Base-by-base conservation (phyloP, 2,329 filamentous ascomycete genomes). In the Neurospora sp. region DNA sequence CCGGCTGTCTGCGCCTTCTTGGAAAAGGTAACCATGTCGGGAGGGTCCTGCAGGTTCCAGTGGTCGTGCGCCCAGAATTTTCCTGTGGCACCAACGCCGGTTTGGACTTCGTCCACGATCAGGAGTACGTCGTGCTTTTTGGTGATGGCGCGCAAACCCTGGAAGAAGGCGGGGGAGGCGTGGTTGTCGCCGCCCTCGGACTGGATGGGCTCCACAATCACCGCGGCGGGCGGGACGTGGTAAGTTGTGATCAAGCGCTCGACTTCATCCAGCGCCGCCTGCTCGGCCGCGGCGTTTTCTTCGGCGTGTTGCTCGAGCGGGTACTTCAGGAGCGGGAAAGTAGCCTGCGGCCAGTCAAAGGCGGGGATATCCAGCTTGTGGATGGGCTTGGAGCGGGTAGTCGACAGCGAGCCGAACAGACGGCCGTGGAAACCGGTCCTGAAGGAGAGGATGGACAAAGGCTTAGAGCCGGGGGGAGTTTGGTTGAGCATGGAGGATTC, bases 61-160 rank as follows among this genome's bases (percentile, higher is more conserved):
- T 97, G 94, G 77, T 97, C 93, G 83, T 97, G 94, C 8, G 94
- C 93, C 93, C 93, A 97, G 88, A 97, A 97, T 80, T 92, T 93
- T 76, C 93, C 93, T 0, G 93, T 97, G 46, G 94, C 93, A 76
- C 94, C 94, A 36, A 97, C 90, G 79, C 93, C 94, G 6, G 93
- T 97, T 83, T 97, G 93, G 11, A 97, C 93, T 82, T 97, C 93
- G 79, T 97, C 93, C 73, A 96, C 93, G 78, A 97, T 97, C 80
- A 97, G 84, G 70, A 96, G 88, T 38, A 97, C 87, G 75, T 89
- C 86, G 82, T 93, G 88, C 80, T 89, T 90, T 78, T 88, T 87
- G 46, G 93, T 97, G 72, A 97, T 81, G 62, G 88, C 90, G 71
- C 93, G 91, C 68, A 97, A 88, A 71, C 91, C 91, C 72, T 86